Evolutionary conservation across 148 eudicot species (phyloP).

Genomic region (Camellia japonica): DNA sequence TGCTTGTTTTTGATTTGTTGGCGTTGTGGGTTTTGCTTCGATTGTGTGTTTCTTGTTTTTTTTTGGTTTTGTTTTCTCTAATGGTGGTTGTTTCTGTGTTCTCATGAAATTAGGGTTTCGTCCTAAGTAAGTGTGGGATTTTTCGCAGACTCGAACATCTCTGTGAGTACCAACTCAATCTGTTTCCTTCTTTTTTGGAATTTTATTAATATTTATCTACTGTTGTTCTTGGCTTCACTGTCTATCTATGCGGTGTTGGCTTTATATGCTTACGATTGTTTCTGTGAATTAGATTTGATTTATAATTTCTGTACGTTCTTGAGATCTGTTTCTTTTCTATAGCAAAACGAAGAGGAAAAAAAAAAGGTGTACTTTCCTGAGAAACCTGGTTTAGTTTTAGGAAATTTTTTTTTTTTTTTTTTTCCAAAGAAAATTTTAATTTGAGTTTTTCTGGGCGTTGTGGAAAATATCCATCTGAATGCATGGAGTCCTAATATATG

Average conservation of each 20-base stretch:
- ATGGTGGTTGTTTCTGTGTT: slow-evolving; percentile 30
- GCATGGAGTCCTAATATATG: neutral
- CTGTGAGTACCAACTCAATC: slow-evolving; percentile 21
- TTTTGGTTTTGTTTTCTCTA: slow-evolving; percentile 13
- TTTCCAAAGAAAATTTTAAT: neutral
- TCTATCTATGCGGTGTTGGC: neutral
- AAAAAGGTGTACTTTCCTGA: neutral
- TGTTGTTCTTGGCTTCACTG: neutral
- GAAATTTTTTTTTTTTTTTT: neutral
- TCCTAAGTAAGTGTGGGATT: neutral
- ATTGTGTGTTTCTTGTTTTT: neutral
- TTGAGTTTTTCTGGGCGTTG: neutral
- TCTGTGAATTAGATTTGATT: neutral
- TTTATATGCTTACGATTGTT: neutral
- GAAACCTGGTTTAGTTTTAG: neutral
- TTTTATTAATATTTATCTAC: too few species aligned
- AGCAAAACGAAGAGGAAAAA: neutral
- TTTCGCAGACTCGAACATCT: slow-evolving; percentile 6
- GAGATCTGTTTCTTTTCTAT: neutral
- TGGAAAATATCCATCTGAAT: neutral
- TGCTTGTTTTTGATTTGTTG: neutral
- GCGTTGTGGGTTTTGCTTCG: neutral
- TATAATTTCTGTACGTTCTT: neutral
- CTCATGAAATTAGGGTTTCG: slow-evolving; percentile 36
- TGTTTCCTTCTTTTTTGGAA: neutral